phyloP scores from a whole-genome alignment of 805 yeast species.

The Cyberlindnera saturnus region DNA sequence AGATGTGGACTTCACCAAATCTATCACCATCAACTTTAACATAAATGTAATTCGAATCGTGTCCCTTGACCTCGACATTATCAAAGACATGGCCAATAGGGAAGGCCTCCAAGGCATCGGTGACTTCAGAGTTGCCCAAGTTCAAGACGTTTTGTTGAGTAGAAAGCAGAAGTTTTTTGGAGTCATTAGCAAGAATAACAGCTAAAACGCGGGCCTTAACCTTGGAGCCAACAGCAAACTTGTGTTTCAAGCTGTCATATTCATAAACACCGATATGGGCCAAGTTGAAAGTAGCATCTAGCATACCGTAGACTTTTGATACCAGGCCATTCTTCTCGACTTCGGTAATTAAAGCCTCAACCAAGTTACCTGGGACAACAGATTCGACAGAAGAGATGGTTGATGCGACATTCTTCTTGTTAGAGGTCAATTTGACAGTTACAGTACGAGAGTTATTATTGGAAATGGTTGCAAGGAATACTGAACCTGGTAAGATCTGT shows the following conservation, averaged over 20 bases:
- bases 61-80: constrained; percentile 51
- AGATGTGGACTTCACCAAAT: constrained; percentile 72
- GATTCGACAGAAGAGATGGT: constrained; percentile 72
- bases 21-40: constrained; percentile 50
- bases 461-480: constrained; percentile 54
- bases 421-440: constrained; percentile 43
- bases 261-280: constrained; percentile 52
- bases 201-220: constrained; percentile 69
- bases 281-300: constrained; percentile 63
- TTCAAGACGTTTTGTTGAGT: constrained; percentile 47
- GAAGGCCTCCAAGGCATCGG: constrained; percentile 48
- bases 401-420: constrained; percentile 41
- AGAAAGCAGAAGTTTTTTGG: constrained; percentile 60
- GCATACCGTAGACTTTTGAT: constrained; percentile 70
- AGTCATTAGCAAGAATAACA: constrained; percentile 42
- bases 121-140: constrained; percentile 11
- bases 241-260: constrained; percentile 47
- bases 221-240: constrained; percentile 60
- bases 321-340: constrained; percentile 55
- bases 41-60: constrained; percentile 50
- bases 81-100: constrained; percentile 70
- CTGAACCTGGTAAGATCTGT: constrained; percentile 52
- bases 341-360: constrained; percentile 65
- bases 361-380: constrained; percentile 77
- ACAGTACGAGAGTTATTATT: constrained; percentile 51